Conservation (phyloP, 2,329 filamentous ascomycete species). For the Hymenotorrendiella dingleyae region DNA sequence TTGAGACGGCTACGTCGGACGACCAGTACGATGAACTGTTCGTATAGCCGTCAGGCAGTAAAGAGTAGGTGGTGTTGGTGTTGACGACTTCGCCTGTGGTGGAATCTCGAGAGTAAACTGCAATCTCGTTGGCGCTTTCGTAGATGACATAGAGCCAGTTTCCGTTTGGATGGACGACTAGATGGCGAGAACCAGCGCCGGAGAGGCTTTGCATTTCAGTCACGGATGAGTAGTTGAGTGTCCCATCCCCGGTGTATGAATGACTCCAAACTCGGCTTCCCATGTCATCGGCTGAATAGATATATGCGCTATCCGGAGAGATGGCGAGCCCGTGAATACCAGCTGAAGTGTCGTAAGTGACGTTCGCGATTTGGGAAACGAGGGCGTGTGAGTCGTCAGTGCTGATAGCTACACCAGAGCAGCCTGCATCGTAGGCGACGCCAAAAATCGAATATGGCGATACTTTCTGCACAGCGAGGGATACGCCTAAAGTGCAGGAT, state of each 20-base stretch:
- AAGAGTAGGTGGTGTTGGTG: not conserved
- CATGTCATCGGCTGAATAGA: not conserved
- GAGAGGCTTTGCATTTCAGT: not conserved
- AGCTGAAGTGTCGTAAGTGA: not conserved
- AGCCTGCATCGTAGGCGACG: not conserved
- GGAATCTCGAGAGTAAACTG: not conserved
- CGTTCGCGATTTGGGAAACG: not conserved
- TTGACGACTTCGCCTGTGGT: not conserved
- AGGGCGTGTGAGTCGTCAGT: not conserved
- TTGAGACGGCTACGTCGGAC: not conserved
- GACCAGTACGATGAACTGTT: not conserved
- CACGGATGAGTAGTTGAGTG: too few species aligned
- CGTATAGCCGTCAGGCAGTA: not conserved
- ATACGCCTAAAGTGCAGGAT: not conserved
- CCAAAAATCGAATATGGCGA: not conserved
- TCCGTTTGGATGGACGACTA: not conserved
- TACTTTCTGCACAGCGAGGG: not conserved
- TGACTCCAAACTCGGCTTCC: not conserved
- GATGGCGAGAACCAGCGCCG: not conserved
- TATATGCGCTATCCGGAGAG: not conserved
- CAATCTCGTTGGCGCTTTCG: not conserved
- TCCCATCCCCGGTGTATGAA: not conserved
- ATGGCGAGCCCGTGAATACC: not conserved
- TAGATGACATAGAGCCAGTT: not conserved
- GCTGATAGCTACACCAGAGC: not conserved